Percentiles rank a stretch among this genome's conserved stretches.
Conservation (phyloP, 2,329 filamentous ascomycete genomes). For the Cucurbitaria berberidis region DNA sequence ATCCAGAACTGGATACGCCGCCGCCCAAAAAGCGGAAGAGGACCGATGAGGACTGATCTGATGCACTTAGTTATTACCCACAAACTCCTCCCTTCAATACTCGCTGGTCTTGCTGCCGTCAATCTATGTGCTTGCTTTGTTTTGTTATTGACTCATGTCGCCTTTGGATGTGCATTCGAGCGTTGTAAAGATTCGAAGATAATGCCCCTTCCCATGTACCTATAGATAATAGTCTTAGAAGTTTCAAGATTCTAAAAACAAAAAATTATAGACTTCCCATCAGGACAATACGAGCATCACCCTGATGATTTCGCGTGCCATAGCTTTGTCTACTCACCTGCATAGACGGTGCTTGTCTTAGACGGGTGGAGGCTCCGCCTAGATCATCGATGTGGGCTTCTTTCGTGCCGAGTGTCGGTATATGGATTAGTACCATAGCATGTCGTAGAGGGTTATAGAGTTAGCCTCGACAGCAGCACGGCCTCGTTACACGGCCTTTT, state of each 20-base stretch:
- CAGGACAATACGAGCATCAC: not conserved
- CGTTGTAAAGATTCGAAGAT: not conserved
- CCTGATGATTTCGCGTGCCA: not conserved
- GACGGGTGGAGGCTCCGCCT: not conserved
- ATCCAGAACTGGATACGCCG: slow-evolving; percentile 8
- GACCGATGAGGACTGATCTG: not conserved
- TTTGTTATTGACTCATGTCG: not conserved
- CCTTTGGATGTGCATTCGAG: too few relatives aligned
- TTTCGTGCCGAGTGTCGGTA: not conserved
- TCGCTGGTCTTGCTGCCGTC: too few relatives aligned
- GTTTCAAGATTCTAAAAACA: not conserved
- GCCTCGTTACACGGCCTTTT: not conserved
- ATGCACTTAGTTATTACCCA: not conserved
- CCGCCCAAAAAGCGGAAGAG: slow-evolving; percentile 7
- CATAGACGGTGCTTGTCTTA: not conserved
- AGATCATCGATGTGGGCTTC: not conserved
- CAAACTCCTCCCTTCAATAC: not conserved
- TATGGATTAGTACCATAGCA: not conserved
- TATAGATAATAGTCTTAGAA: not conserved
- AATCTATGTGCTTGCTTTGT: not conserved
- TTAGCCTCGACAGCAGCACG: not conserved
- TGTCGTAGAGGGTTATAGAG: not conserved
- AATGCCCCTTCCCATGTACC: not conserved
- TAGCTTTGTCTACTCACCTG: too few relatives aligned
- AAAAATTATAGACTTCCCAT: not conserved